Evolutionary conservation across 2,329 filamentous ascomycete species (phyloP).

Genomic region (Ilyonectria mors-panacis): DNA sequence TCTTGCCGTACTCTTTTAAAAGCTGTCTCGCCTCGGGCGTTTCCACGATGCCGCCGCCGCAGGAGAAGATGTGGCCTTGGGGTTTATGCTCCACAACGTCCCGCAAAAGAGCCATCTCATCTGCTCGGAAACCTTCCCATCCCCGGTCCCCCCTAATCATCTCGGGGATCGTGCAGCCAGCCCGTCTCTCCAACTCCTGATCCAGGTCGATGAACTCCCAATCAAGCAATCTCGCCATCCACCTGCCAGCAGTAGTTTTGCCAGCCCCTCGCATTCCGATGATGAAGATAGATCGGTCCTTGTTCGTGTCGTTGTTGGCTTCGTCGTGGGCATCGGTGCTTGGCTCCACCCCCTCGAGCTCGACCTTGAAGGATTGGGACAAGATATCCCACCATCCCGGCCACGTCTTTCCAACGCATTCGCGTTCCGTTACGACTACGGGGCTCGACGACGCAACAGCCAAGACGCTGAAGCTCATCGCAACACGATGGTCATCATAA

Average conservation of each 20-base stretch:
- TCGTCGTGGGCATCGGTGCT: constrained; percentile 35
- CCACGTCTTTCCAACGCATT: constrained; percentile 98
- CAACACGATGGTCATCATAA: constrained; percentile 97
- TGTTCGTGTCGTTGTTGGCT: constrained; percentile 15
- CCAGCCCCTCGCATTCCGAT: constrained; percentile 98
- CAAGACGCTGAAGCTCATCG: constrained; percentile 98
- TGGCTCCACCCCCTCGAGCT: constrained; percentile 81
- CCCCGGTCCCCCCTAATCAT: constrained; percentile 81
- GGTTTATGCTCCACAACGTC: constrained; percentile 82
- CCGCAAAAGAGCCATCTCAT: constrained; percentile 82
- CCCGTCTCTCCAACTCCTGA: constrained; percentile 82
- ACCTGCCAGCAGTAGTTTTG: constrained; percentile 93
- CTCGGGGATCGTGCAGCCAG: constrained; percentile 85
- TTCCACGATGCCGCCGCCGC: constrained; percentile 94
- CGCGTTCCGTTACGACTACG: constrained; percentile 87
- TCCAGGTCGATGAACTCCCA: constrained; percentile 91
- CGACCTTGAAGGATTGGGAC: constrained; percentile 81
- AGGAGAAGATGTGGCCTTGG: constrained; percentile 87
- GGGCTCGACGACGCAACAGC: constrained; percentile 79
- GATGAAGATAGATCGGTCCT: constrained; percentile 84
- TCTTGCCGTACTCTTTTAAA: constrained; percentile 79
- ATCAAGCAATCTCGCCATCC: constrained; percentile 83
- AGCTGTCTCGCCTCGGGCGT: constrained; percentile 83
- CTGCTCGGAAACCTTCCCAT: constrained; percentile 90
- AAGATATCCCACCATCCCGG: constrained; percentile 98